Percentiles rank a stretch among this genome's conserved stretches.
Evolutionary conservation across 495 filamentous ascomycete species (phyloP).

Genomic region (Neurospora sp.): DNA sequence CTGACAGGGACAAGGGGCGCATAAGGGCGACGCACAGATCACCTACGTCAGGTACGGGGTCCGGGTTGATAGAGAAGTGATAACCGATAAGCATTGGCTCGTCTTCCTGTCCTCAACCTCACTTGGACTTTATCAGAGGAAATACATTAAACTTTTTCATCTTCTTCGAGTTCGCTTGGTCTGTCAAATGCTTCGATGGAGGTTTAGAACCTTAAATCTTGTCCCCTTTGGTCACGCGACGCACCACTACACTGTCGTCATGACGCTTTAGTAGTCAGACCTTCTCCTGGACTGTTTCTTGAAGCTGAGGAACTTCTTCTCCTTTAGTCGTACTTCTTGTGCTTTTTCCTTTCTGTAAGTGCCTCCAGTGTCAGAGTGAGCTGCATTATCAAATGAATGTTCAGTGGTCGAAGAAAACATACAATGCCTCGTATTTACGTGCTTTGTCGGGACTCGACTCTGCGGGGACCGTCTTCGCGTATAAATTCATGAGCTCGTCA

Average conservation of each 20-base stretch:
- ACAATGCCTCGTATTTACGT: constrained; percentile 33
- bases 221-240: not conserved
- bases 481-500: constrained; percentile 53
- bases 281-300: constrained; percentile 63
- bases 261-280: constrained; percentile 2
- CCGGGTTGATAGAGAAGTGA: not conserved
- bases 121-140: not conserved
- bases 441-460: constrained; percentile 27
- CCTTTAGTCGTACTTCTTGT: constrained; percentile 56
- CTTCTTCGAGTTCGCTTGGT: not conserved
- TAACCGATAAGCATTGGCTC: not conserved
- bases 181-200: not conserved
- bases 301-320: constrained; percentile 66
- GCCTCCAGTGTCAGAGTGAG: constrained; percentile 1
- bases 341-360: constrained; percentile 54
- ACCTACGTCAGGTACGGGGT: not conserved
- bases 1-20: not conserved
- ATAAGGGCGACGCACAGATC: not conserved
- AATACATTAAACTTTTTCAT: not conserved
- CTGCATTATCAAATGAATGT: not conserved
- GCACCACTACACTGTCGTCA: not conserved
- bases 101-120: not conserved
- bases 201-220: not conserved
- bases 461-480: constrained; percentile 29
- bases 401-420: constrained; percentile 4